phyloP scores from a whole-genome alignment of 495 filamentous ascomycete genomes.

The Aspergillus asperescens region DNA sequence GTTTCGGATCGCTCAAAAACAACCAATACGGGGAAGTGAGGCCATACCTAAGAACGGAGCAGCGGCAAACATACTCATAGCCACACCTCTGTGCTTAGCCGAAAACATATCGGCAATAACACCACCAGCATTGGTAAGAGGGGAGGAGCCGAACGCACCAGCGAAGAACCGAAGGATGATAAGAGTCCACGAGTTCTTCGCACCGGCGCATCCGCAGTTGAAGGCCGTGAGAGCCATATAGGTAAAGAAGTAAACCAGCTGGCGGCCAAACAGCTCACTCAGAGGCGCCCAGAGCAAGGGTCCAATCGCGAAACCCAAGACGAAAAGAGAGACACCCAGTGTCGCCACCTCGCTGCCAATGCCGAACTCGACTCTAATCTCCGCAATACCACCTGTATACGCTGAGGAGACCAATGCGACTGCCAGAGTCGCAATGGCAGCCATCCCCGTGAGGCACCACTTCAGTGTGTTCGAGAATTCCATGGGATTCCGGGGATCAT shows the following conservation, averaged over 20 bases:
- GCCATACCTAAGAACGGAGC: slow-evolving; percentile 57
- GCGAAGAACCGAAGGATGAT: slow-evolving; percentile 74
- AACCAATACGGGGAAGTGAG: background rate
- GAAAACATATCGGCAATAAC: slow-evolving; percentile 73
- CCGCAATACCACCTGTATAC: slow-evolving; percentile 63
- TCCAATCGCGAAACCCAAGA: slow-evolving; percentile 65
- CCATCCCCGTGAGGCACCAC: slow-evolving; percentile 62
- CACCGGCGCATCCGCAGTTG: slow-evolving; percentile 58
- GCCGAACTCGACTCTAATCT: slow-evolving; percentile 56
- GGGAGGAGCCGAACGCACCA: slow-evolving; percentile 70
- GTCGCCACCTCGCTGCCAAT: slow-evolving; percentile 56
- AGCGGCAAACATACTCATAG: slow-evolving; percentile 57
- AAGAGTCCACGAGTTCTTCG: slow-evolving; percentile 59
- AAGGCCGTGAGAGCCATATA: slow-evolving; percentile 62
- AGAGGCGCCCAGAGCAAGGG: slow-evolving; percentile 63
- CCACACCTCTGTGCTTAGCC: slow-evolving; percentile 57
- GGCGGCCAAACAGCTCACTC: slow-evolving; percentile 68
- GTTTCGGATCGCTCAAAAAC: background rate
- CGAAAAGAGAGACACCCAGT: slow-evolving; percentile 68
- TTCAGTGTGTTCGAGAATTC: slow-evolving; percentile 55
- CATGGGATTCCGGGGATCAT: slow-evolving; percentile 70
- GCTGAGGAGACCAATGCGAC: slow-evolving; percentile 75
- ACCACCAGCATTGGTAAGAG: slow-evolving; percentile 67
- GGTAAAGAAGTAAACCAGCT: slow-evolving; percentile 61
- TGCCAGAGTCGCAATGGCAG: slow-evolving; percentile 63